Conservation (phyloP, 208 protist genomes). For the Porcisia hertigi region DNA sequence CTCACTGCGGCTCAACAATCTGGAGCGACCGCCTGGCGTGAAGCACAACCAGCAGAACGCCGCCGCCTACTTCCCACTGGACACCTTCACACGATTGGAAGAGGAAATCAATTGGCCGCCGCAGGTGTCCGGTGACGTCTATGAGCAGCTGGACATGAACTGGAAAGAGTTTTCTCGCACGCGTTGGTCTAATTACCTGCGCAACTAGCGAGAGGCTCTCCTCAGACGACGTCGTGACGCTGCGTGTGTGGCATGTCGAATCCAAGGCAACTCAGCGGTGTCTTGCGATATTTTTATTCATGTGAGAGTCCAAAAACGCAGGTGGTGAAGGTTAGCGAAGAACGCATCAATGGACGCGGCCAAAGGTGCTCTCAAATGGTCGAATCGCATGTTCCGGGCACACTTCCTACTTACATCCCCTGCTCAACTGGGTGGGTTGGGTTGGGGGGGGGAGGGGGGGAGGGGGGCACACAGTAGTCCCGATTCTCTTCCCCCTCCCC, state of each 20-base stretch:
- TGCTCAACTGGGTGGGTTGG: no score
- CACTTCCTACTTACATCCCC: no score
- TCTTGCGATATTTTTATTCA: no score
- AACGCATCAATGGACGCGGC: no score
- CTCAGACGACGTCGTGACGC: background rate
- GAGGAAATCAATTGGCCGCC: conserved; percentile 92
- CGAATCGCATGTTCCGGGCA: no score
- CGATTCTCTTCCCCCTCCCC: no score
- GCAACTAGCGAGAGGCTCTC: conserved; percentile 41
- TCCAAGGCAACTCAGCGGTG: no score
- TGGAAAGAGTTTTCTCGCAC: conserved; percentile 94
- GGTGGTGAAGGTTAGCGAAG: no score
- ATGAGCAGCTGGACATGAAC: conserved; percentile 91
- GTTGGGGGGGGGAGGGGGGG: no score
- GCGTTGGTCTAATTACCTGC: conserved; percentile 87
- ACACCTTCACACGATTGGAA: conserved; percentile 84
- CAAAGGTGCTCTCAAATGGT: no score
- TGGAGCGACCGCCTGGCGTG: conserved; percentile 71
- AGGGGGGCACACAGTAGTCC: no score
- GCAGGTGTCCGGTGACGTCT: conserved; percentile 83
- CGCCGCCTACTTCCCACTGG: conserved; percentile 73
- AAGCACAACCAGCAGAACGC: conserved; percentile 58
- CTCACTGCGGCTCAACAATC: conserved; percentile 65
- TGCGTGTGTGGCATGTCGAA: background rate
- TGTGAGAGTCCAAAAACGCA: no score